These are phyloP conservation scores for Penicillium arizonense DNA, from an alignment of 495 filamentous ascomycete genomes.

Conservation along the genomic window DNA sequence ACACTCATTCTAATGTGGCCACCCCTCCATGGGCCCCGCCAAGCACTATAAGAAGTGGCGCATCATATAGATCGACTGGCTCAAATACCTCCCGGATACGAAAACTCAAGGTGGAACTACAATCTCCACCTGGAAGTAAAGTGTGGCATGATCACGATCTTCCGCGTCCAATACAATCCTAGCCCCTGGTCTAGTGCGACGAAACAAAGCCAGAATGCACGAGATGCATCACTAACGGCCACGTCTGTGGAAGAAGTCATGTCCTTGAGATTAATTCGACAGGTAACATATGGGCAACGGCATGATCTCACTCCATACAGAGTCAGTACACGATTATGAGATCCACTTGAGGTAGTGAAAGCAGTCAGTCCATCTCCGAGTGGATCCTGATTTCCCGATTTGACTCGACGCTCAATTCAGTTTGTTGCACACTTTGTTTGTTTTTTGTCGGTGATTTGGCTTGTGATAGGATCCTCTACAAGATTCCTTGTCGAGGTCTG, in stretches of 20 bases:
- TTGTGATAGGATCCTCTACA: conserved; percentile 8
- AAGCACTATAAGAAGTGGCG: too few relatives aligned
- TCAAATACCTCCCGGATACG: conserved; percentile 27
- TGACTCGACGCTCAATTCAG: conserved; percentile 12
- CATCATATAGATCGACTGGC: conserved; percentile 17
- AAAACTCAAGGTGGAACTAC: conserved; percentile 20
- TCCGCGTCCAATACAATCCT: conserved; percentile 9
- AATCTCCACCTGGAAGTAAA: background rate
- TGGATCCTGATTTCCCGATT: conserved; percentile 11
- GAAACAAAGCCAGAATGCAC: conserved; percentile 24
- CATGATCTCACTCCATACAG: too few relatives aligned
- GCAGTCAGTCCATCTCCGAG: background rate
- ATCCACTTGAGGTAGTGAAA: too few relatives aligned
- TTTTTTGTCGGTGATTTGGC: conserved; percentile 7
- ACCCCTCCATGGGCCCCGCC: too few relatives aligned
- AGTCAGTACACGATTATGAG: too few relatives aligned
- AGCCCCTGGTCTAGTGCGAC: conserved; percentile 23
- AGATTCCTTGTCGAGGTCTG: conserved; percentile 14
- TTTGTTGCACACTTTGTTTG: conserved; percentile 16
- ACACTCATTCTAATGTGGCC: too few relatives aligned
- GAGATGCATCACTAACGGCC: conserved; percentile 29
- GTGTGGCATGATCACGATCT: conserved; percentile 5
- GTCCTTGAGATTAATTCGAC: conserved; percentile 17
- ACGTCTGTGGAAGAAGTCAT: conserved; percentile 20
- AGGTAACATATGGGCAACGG: too few relatives aligned